Evolutionary conservation across 1,284 basidiomycete genomes (phyloP).

Genomic region (Leucocoprinus gongylophorus): DNA sequence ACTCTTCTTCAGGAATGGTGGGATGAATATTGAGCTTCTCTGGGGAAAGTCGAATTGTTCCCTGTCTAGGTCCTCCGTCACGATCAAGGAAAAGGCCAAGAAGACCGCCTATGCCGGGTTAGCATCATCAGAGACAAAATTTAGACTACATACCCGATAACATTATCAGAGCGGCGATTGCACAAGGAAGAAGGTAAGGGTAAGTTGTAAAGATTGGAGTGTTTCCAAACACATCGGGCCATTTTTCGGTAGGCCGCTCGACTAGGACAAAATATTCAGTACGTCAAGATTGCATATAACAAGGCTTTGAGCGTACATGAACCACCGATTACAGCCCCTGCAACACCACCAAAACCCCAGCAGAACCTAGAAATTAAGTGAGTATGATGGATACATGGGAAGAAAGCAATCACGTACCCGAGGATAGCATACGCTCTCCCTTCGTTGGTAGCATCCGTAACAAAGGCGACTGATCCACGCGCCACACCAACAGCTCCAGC

Average conservation of each 20-base stretch:
- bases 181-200: slow-evolving; percentile 90
- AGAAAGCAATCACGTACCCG: slow-evolving; percentile 43
- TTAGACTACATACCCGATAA: slow-evolving; percentile 46
- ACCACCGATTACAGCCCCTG: slow-evolving; percentile 82
- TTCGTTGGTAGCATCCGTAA: slow-evolving; percentile 90
- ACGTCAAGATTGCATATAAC: slow-evolving; percentile 6
- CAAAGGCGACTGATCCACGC: slow-evolving; percentile 79
- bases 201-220: slow-evolving; percentile 68
- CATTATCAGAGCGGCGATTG: slow-evolving; percentile 70
- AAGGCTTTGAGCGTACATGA: slow-evolving; percentile 49
- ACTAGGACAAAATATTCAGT: slow-evolving; percentile 38
- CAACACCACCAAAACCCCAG: slow-evolving; percentile 94
- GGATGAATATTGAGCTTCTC: slow-evolving; percentile 55
- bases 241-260: slow-evolving; percentile 81
- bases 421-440: slow-evolving; percentile 91
- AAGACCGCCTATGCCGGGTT: slow-evolving; percentile 55
- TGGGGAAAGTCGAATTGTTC: slow-evolving; percentile 70
- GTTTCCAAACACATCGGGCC: slow-evolving; percentile 66
- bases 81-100: slow-evolving; percentile 84
- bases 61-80: slow-evolving; percentile 85
- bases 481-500: slow-evolving; percentile 93
- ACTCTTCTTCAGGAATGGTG: slow-evolving; percentile 57
- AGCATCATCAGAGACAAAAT: neutral
- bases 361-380: slow-evolving; percentile 51
- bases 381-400: neutral